Evolutionary conservation across 768 basidiomycete species (phyloP), one percentile per base, ranked within the genome.

Genomic region (Tylopilus subfusipes): DNA sequence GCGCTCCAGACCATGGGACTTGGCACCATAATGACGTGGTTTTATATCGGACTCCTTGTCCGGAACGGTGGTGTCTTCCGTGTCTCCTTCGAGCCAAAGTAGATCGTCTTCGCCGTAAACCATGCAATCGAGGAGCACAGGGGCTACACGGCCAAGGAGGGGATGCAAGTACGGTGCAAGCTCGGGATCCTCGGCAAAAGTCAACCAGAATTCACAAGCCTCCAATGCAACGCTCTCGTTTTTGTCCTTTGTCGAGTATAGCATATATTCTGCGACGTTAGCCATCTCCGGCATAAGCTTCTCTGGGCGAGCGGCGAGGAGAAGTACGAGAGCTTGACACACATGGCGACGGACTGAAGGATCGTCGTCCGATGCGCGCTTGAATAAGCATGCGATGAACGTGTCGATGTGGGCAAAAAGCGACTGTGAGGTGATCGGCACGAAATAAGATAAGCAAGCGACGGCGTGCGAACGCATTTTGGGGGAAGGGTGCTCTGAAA

Each of bases 161-260:
- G 95, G 95, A 55, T 85, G 86, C 25, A 99, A 77, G 68, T 88
- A 90, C 3, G 84, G 82, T 11, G 85, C 85, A 22, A 98, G 79
- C 47, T 93, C 92, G 36, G 85, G 85, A 62, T 98, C 93, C 69
- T 99, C 97, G 16, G 97, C 95, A 66, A 99, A 98, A 2, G 95
- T 97, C 56, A 99, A 79, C 97, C 97, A 99, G 72, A 99, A 99
- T 78, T 99, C 97, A 79, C 95, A 97, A 22, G 97, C 97, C 75
- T 99, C 97, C 46, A 99, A 79, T 3, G 96, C 94, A 50, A 93
- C 96, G 57, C 87, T 88, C 73, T 98, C 95, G 70, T 98, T 93
- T 74, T 90, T 90, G 77, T 98, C 95, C 73, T 95, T 94, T 14
- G 93, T 98, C 25, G 93, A 96, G 75, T 94, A 98, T 36, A 98